A percentile compares a stretch with the other conserved stretches of the same genome.
Evolutionary conservation across 192 early-diverging fungal species (phyloP).

Genomic region (Thamnidium elegans): DNA sequence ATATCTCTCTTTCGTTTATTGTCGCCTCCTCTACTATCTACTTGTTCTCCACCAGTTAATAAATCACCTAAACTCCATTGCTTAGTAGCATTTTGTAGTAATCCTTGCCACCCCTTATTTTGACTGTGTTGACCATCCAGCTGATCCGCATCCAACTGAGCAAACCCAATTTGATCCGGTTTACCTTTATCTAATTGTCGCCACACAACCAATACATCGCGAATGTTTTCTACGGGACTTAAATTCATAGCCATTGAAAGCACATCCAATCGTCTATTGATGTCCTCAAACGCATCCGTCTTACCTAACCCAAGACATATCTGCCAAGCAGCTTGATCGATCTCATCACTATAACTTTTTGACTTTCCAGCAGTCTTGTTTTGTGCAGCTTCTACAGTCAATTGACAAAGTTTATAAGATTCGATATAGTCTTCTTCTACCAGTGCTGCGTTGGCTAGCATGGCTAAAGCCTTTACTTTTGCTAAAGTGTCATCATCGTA

Average conservation of each 20-base stretch:
- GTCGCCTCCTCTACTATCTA: conserved; percentile 2
- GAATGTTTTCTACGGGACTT: conserved; percentile 47
- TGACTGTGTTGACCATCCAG: background rate
- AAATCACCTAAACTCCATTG: conserved; percentile 27
- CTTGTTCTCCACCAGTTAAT: background rate
- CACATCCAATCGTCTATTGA: conserved; percentile 46
- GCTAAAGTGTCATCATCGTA: conserved; percentile 39
- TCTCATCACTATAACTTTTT: conserved; percentile 13
- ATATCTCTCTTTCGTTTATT: conserved; percentile 40
- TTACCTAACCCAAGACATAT: conserved; percentile 43
- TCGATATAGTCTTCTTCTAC: conserved; percentile 51
- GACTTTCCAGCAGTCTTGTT: background rate
- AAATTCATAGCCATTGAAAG: conserved; percentile 53
- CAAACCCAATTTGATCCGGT: background rate
- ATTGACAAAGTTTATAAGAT: conserved; percentile 56
- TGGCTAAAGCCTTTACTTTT: conserved; percentile 55
- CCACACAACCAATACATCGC: conserved; percentile 44
- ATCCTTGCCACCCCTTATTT: conserved; percentile 15
- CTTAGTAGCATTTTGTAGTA: conserved; percentile 25
- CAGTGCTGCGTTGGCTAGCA: conserved; percentile 62
- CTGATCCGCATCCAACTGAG: background rate
- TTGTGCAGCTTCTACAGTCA: conserved; percentile 52
- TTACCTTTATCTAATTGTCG: conserved; percentile 36
- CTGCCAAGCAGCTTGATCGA: conserved; percentile 38
- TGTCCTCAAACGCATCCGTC: conserved; percentile 40